Conservation (phyloP, 306 rosid species). For the Trifolium subterraneum region DNA sequence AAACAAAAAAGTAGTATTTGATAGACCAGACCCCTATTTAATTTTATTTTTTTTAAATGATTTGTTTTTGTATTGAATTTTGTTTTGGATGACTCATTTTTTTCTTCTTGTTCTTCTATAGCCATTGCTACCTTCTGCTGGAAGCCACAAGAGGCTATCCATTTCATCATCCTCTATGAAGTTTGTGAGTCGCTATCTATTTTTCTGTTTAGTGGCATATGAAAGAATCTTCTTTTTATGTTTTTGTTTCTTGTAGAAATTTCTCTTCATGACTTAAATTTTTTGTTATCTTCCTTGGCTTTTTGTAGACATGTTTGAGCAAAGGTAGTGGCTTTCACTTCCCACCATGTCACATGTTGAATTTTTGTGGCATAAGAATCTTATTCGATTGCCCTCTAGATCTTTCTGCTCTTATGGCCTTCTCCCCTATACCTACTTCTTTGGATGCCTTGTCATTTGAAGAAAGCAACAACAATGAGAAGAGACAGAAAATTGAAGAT, state of each 20-base stretch:
- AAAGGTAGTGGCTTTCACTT: slow-evolving; percentile 73
- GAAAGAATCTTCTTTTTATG: slow-evolving; percentile 6
- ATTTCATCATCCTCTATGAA: slow-evolving; percentile 44
- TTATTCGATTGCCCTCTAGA: slow-evolving; percentile 84
- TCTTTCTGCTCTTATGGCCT: slow-evolving; percentile 72
- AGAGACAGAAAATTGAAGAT: slow-evolving; percentile 59
- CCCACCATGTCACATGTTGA: slow-evolving; percentile 83
- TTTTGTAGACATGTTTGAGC: slow-evolving; percentile 74
- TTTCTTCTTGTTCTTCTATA: neutral
- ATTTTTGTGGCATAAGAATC: slow-evolving; percentile 73
- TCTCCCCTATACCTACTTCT: slow-evolving; percentile 72
- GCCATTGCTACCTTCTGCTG: neutral
- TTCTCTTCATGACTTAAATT: slow-evolving; percentile 2
- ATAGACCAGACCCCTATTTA: neutral
- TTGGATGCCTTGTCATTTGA: slow-evolving; percentile 36
- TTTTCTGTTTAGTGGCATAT: slow-evolving; percentile 8
- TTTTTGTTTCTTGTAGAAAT: neutral
- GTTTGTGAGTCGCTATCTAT: slow-evolving; percentile 47
- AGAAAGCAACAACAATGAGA: slow-evolving; percentile 35
- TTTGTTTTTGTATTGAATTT: neutral
- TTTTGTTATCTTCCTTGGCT: neutral
- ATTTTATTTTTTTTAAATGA: neutral
- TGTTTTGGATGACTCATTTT: neutral
- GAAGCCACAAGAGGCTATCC: slow-evolving; percentile 18
- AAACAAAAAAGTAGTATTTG: neutral